Evolutionary conservation across 2,329 filamentous ascomycete species (phyloP).

Genomic region (Pseudophaeomoniella oleicola): DNA sequence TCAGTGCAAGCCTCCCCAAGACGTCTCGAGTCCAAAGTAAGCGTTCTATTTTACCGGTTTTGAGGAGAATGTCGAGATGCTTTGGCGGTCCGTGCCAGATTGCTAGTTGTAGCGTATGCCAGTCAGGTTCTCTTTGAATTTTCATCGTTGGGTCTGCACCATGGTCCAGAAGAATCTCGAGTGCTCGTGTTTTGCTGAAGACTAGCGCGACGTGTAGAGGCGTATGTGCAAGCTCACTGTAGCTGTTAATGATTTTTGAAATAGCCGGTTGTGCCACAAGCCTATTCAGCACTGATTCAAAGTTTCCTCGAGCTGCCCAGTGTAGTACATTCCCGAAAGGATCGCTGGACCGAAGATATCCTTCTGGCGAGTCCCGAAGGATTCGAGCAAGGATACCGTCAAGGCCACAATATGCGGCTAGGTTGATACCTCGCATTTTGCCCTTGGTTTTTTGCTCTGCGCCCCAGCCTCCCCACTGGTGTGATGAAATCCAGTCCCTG

Average conservation of each 20-base stretch:
- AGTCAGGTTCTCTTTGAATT: slow-evolving; percentile 1
- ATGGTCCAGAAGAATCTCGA: slow-evolving; percentile 1
- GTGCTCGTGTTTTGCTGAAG: slow-evolving; percentile 1
- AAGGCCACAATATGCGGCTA: slow-evolving; percentile 2
- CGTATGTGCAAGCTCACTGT: slow-evolving; percentile 2
- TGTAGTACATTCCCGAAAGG: slow-evolving; percentile 1
- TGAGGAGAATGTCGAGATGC: slow-evolving; percentile 1
- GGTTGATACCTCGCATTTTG: slow-evolving; percentile 2
- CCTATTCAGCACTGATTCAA: slow-evolving; percentile 1
- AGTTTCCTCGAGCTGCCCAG: slow-evolving; percentile 2
- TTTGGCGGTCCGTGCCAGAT: slow-evolving; percentile 1
- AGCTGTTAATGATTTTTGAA: slow-evolving; percentile 1
- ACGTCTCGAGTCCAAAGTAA: slow-evolving; percentile 1
- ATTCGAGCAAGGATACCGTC: slow-evolving; percentile 1
- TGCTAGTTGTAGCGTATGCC: slow-evolving; percentile 2
- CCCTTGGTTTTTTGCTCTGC: slow-evolving; percentile 2
- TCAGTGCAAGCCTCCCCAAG: slow-evolving; percentile 2
- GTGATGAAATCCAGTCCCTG: background rate
- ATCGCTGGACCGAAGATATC: background rate
- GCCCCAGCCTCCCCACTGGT: slow-evolving; percentile 3
- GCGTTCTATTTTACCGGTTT: background rate
- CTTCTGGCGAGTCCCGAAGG: slow-evolving; percentile 1
- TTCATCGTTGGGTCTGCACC: slow-evolving; percentile 2
- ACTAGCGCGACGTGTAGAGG: slow-evolving; percentile 2
- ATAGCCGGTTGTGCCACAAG: slow-evolving; percentile 2